Evolutionary conservation across 495 filamentous ascomycete species (phyloP), one percentile per base, ranked within the genome.

Genomic region (Trichoderma virens): DNA sequence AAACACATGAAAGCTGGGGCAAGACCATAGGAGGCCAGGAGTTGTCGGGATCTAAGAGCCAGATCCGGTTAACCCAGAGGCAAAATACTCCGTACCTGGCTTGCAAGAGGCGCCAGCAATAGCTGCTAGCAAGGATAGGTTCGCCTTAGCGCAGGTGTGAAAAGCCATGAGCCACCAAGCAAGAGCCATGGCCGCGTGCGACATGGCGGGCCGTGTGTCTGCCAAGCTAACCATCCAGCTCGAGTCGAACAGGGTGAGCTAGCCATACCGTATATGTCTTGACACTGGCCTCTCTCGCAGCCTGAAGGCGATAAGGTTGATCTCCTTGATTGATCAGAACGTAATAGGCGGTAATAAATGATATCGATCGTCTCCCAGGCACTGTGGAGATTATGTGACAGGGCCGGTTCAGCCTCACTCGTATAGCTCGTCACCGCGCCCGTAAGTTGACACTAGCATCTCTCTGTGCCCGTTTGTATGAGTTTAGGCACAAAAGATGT

Each of bases 361-460:
- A 56, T 8, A 56, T 27, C 51, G 51, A 56, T 56, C 51, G 9
- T 9, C 20, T 30, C 25, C n/a, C 45, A 20, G 45, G 45, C 16
- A 51, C 16, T 25, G 43, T 47, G 23, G 11, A 30, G 27, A n/a
- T 13, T 27, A 30, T 14, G 1, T 6, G 51, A 56, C 51, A 56
- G 51, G 51, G 51, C 23, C 8, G 28, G 23, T 56, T 56, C 51
- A 56, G 51, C 51, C 51, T 56, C 51, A 18, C 51, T 56, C 51
- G 51, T 56, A 28, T 28, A 28, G 43, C 43, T 47, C 23, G 18
- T n/a, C 9, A 20, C 43, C 20, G 43, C n/a, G 18, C n/a, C 20
- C 18, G 34, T 2, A 35, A 6, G 34, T 13, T 13, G 34, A 35
- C 34, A 13, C 34, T 35, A 35, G 34, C 34, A 35, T 35, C 34